Conservation (phyloP, 768 basidiomycete species). For the Serendipita sp. region DNA sequence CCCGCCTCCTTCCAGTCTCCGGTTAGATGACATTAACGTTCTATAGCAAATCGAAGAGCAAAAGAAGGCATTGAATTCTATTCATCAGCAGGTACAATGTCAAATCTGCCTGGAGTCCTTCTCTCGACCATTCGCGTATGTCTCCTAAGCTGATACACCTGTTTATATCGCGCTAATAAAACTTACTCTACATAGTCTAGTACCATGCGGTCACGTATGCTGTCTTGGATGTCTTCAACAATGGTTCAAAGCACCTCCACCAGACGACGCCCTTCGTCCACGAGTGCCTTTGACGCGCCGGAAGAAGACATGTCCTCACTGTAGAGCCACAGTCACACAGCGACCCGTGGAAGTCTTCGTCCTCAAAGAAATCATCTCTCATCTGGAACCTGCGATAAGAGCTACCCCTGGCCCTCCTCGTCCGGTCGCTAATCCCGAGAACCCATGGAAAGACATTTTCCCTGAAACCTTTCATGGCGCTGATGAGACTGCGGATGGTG, state of each 20-base stretch:
- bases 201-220: slow-evolving; percentile 59
- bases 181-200: slow-evolving; percentile 54
- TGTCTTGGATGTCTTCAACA: slow-evolving; percentile 45
- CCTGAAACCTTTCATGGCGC: slow-evolving; percentile 13
- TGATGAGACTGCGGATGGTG: slow-evolving; percentile 26
- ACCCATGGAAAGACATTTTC: slow-evolving; percentile 59
- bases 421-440: slow-evolving; percentile 15
- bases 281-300: background rate
- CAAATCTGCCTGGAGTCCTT: background rate
- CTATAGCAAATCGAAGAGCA: background rate
- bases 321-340: slow-evolving; percentile 27
- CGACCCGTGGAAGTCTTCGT: slow-evolving; percentile 33
- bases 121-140: background rate
- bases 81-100: slow-evolving; percentile 4
- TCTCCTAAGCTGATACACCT: background rate
- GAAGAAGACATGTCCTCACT: slow-evolving; percentile 30
- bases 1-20: background rate
- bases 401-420: slow-evolving; percentile 13
- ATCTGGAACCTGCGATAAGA: slow-evolving; percentile 38
- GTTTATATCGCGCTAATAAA: background rate
- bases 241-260: slow-evolving; percentile 48
- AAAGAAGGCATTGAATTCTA: background rate
- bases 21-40: background rate
- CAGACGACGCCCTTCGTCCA: slow-evolving; percentile 13
- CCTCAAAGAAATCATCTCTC: slow-evolving; percentile 31